Evolutionary conservation across 2,329 filamentous ascomycete genomes (phyloP).

Genomic region (Aspergillus latus): DNA sequence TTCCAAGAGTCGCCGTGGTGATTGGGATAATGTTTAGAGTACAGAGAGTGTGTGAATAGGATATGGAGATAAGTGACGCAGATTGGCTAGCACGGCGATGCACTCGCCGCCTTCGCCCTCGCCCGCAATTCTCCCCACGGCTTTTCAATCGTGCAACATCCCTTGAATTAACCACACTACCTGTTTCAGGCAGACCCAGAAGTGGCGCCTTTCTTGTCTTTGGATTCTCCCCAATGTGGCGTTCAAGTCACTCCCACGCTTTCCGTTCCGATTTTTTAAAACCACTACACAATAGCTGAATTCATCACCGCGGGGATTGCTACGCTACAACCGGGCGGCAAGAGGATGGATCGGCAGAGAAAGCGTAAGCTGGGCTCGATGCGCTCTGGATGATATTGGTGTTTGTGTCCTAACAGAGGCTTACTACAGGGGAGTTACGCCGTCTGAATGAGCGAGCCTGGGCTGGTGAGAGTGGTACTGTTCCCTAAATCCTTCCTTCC

Average conservation of each 20-base stretch:
- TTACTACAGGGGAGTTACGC: constrained; percentile 74
- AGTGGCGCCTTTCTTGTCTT: constrained; percentile 16
- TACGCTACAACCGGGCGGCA: constrained; percentile 20
- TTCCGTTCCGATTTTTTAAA: constrained; percentile 38
- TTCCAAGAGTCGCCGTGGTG: not conserved
- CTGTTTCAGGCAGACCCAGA: constrained; percentile 10
- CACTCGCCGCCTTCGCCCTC: constrained; percentile 15
- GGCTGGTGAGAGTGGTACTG: constrained; percentile 79
- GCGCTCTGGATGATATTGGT: not conserved
- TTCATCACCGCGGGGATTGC: constrained; percentile 19
- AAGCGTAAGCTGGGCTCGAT: constrained; percentile 44
- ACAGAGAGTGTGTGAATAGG: not conserved
- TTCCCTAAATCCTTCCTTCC: not conserved
- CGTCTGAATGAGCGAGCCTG: constrained; percentile 83
- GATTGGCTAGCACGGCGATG: not conserved
- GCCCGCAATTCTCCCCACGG: constrained; percentile 13
- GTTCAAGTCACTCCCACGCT: constrained; percentile 36
- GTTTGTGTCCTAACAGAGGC: constrained; percentile 6
- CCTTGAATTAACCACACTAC: constrained; percentile 9
- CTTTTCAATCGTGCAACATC: constrained; percentile 15
- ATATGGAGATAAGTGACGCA: not conserved
- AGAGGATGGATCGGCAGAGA: constrained; percentile 50
- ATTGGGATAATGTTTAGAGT: not conserved
- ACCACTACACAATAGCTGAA: constrained; percentile 37
- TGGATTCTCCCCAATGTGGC: constrained; percentile 38